Evolutionary conservation across 495 filamentous ascomycete species (phyloP), one percentile per base, ranked within the genome.

Genomic region (Astrothelium macrocarpum): DNA sequence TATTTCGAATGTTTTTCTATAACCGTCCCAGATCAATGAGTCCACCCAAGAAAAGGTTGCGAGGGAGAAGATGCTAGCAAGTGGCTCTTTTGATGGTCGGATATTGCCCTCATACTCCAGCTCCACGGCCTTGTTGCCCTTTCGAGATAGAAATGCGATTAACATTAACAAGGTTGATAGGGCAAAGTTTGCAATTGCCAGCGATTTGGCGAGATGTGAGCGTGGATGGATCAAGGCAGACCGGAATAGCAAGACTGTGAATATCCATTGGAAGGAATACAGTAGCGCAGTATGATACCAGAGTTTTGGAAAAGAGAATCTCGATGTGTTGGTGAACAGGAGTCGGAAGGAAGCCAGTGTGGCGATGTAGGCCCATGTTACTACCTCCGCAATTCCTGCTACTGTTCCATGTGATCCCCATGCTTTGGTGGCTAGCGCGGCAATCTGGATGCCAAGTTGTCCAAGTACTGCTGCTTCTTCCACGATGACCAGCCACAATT

Each of bases 221-320:
- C 73, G 75, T 1, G 92, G 88, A 75, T 94, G 89, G 64, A 97
- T 86, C 59, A 97, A 72, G 43, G 83, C 85, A 34, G 92, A 95
- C 43, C 95, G 88, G 79, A 97, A 94, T 7, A 90, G 74, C 65
- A 90, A 75, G 20, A 90, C 66, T 1, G 81, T 79, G 70, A 92
- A 86, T 34, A 93, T 68, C 89, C 94, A 97, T 70, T 91, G 88
- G 60, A 87, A 77, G 60, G 81, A 79, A 73, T 99, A 99, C n/a
- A 97, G 81, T 53, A 81, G 76, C 9, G 91, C 86, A 0, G 95
- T 97, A 74, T 99, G 94, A 67, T 91, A 90, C 95, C 95, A 99
- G 11, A 97, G 74, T 45, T 82, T 80, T 18, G 88, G 87, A 28
- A 91, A 81, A 0, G 78, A 79, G 23, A 70, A 66, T 68, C 85